Conservation (phyloP, 305 asterid species). For the Rubia peregrina region DNA sequence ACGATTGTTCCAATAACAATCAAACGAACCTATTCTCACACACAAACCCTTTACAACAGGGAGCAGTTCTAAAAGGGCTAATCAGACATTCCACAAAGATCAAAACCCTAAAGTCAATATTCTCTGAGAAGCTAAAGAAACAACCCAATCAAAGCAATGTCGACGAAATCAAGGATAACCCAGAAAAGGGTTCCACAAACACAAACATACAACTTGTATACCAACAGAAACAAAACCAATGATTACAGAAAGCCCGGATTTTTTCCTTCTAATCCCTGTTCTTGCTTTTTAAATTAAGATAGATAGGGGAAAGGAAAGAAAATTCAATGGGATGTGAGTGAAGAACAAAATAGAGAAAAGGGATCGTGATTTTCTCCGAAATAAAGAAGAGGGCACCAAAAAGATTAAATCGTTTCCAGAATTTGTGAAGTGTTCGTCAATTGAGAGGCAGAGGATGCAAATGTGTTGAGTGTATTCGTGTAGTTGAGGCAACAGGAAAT, state of each 20-base stretch:
- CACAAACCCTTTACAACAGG: constrained; percentile 6
- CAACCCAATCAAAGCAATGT: constrained; percentile 20
- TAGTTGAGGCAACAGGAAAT: constrained; percentile 15
- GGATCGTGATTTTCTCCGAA: constrained; percentile 16
- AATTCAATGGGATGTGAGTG: constrained; percentile 11
- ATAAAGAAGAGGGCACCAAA: not conserved
- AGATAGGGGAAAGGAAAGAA: not conserved
- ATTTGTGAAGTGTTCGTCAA: constrained; percentile 12
- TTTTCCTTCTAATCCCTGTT: not conserved
- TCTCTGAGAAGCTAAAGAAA: constrained; percentile 13
- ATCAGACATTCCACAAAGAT: not conserved
- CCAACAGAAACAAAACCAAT: not conserved
- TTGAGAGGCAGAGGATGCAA: constrained; percentile 16
- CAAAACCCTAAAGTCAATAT: constrained; percentile 19
- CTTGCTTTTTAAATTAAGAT: not conserved
- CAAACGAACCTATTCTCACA: not conserved
- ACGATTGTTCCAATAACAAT: not conserved
- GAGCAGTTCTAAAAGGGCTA: not conserved
- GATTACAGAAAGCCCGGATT: constrained; percentile 6
- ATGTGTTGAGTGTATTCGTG: constrained; percentile 11
- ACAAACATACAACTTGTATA: not conserved
- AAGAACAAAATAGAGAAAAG: constrained; percentile 8
- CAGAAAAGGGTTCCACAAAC: constrained; percentile 2
- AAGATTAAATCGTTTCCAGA: not conserved
- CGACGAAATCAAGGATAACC: constrained; percentile 10